phyloP scores from a whole-genome alignment of 306 rosid genomes.

The Vigna trinervia region DNA sequence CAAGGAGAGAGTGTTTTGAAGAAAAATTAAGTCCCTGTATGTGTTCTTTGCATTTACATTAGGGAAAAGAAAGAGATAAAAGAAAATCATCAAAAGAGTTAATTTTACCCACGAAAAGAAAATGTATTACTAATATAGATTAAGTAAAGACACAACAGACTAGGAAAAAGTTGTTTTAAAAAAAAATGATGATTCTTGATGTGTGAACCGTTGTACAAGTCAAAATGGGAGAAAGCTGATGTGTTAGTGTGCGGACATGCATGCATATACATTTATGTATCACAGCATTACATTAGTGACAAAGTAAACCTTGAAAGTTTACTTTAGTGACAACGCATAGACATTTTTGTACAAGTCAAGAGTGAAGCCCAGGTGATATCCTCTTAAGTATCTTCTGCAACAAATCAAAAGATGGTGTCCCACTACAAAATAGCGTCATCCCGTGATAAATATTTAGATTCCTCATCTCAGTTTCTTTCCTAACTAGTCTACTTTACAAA shows the following conservation, averaged over 20 bases:
- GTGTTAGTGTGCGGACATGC: not conserved
- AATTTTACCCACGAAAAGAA: slow-evolving; percentile 11
- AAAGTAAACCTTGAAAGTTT: not conserved
- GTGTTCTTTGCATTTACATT: not conserved
- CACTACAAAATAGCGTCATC: not conserved
- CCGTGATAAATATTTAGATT: not conserved
- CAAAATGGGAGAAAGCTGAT: not conserved
- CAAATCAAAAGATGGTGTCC: too few relatives aligned
- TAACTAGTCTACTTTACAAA: not conserved
- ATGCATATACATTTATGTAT: not conserved
- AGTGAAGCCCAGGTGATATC: not conserved
- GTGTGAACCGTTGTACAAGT: not conserved
- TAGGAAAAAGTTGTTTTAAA: not conserved
- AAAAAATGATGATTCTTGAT: not conserved
- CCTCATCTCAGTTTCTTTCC: not conserved
- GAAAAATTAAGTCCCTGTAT: not conserved
- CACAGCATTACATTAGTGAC: not conserved
- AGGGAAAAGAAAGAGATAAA: not conserved
- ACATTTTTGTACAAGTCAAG: too few relatives aligned
- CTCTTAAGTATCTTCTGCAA: too few relatives aligned
- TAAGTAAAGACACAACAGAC: not conserved
- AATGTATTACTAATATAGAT: not conserved
- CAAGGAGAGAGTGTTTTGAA: not conserved
- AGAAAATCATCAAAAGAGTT: not conserved
- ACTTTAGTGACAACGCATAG: too few relatives aligned